These are phyloP conservation scores for Torulaspora delbrueckii DNA, from an alignment of 805 yeast species.

Conservation along the genomic window DNA sequence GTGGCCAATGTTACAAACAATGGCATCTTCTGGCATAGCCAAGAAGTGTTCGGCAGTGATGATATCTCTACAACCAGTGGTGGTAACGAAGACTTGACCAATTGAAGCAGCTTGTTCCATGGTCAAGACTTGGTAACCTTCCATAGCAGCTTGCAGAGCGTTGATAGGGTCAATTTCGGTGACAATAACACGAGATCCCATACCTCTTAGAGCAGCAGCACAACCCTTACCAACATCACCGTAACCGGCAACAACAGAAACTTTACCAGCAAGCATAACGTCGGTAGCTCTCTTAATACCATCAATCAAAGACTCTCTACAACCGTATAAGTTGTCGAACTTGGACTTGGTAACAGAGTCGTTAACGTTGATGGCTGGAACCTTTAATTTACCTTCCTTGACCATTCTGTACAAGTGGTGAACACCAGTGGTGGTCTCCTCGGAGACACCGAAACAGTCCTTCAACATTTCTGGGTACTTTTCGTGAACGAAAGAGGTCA, in stretches of 20 bases:
- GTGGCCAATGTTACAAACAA: slow-evolving; percentile 99
- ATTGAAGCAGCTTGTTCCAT: slow-evolving; percentile 87
- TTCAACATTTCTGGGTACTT: slow-evolving; percentile 96
- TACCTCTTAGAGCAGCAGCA: slow-evolving; percentile 96
- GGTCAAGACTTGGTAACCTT: slow-evolving; percentile 95
- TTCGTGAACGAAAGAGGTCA: slow-evolving; percentile 93
- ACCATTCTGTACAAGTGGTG: slow-evolving; percentile 97
- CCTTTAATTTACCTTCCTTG: slow-evolving; percentile 82
- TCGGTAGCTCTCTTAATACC: slow-evolving; percentile 99
- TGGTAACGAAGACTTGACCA: slow-evolving; percentile 98
- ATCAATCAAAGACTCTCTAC: slow-evolving; percentile 97
- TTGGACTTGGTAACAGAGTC: slow-evolving; percentile 98
- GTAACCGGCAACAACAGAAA: slow-evolving; percentile 97
- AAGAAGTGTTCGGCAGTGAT: slow-evolving; percentile 83
- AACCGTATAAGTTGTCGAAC: slow-evolving; percentile 98
- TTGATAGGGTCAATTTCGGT: slow-evolving; percentile 98
- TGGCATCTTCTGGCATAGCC: slow-evolving; percentile 97
- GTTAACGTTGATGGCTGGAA: slow-evolving; percentile 98
- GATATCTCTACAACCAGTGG: slow-evolving; percentile 99
- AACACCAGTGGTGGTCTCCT: slow-evolving; percentile 99
- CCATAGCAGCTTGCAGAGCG: slow-evolving; percentile 98
- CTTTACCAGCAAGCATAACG: slow-evolving; percentile 99
- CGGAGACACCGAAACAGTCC: slow-evolving; percentile 92
- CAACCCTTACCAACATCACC: slow-evolving; percentile 99
- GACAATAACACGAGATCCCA: slow-evolving; percentile 98